Evolutionary conservation across 306 rosid genomes (phyloP).

Genomic region (Acacia melanoxylon): DNA sequence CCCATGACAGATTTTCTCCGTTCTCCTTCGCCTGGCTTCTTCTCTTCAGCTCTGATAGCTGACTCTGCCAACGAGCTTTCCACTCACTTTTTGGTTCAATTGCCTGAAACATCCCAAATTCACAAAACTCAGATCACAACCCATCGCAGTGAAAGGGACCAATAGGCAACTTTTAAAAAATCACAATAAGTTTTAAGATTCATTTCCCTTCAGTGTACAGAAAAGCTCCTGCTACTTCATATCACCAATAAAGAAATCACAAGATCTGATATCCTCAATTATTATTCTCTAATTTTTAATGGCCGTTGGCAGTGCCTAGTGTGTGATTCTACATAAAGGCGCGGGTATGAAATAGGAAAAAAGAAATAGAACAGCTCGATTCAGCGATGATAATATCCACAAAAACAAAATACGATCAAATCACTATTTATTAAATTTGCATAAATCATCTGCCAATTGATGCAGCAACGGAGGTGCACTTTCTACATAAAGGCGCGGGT

Average conservation of each 20-base stretch:
- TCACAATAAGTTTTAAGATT: not conserved
- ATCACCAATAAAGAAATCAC: not conserved
- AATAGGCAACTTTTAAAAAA: not conserved
- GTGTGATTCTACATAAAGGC: not conserved
- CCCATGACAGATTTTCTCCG: constrained; percentile 53
- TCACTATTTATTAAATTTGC: not conserved
- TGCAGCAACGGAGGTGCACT: not conserved
- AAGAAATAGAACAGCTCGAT: not conserved
- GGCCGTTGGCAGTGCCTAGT: too few species aligned
- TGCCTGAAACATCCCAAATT: constrained; percentile 38
- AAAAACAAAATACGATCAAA: not conserved
- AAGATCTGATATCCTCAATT: not conserved
- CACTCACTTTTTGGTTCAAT: constrained; percentile 42
- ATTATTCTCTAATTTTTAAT: not conserved
- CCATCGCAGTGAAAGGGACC: not conserved
- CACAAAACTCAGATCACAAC: not conserved
- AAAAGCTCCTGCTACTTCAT: not conserved
- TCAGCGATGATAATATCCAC: not conserved
- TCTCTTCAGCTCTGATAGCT: constrained; percentile 58
- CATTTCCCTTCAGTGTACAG: not conserved
- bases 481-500: too few species aligned
- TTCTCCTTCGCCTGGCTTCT: constrained; percentile 46
- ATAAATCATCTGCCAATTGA: not conserved
- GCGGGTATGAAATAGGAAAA: not conserved
- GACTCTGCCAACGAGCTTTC: constrained; percentile 54